Evolutionary conservation across 2,329 filamentous ascomycete species (phyloP).

Genomic region (Cadophora sp.): DNA sequence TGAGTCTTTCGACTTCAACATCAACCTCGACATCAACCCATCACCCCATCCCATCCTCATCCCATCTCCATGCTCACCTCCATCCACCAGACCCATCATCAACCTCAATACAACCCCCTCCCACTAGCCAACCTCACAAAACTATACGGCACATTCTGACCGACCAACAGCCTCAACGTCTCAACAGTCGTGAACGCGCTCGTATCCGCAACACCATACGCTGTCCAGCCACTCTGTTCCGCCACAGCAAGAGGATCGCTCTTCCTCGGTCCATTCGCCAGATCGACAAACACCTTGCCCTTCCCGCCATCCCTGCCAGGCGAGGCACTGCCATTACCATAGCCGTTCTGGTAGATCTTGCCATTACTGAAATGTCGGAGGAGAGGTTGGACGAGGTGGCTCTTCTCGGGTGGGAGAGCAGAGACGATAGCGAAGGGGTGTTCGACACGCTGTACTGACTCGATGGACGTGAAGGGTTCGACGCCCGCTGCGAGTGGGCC

Average conservation of each 20-base stretch:
- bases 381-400: constrained; percentile 77
- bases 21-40: too few relatives aligned
- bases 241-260: constrained; percentile 74
- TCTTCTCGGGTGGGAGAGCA: constrained; percentile 79
- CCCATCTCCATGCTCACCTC: too few relatives aligned
- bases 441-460: constrained; percentile 81
- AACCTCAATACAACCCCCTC: constrained; percentile 54
- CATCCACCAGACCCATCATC: not conserved
- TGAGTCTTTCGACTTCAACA: too few relatives aligned
- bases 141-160: constrained; percentile 87
- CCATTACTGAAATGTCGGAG: constrained; percentile 69
- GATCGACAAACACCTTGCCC: constrained; percentile 79
- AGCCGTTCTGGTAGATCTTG: constrained; percentile 41
- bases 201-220: constrained; percentile 81
- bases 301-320: constrained; percentile 38
- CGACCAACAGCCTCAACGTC: constrained; percentile 77
- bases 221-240: constrained; percentile 76
- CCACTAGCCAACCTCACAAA: constrained; percentile 80
- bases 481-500: constrained; percentile 68
- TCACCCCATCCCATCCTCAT: too few relatives aligned
- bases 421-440: constrained; percentile 84
- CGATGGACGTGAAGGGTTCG: constrained; percentile 70
- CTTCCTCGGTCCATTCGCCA: constrained; percentile 69
- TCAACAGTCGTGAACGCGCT: constrained; percentile 86
- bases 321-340: not conserved